Conservation (phyloP, 371 early-diverging fungal genomes). For the Lichtheimia ramosa region DNA sequence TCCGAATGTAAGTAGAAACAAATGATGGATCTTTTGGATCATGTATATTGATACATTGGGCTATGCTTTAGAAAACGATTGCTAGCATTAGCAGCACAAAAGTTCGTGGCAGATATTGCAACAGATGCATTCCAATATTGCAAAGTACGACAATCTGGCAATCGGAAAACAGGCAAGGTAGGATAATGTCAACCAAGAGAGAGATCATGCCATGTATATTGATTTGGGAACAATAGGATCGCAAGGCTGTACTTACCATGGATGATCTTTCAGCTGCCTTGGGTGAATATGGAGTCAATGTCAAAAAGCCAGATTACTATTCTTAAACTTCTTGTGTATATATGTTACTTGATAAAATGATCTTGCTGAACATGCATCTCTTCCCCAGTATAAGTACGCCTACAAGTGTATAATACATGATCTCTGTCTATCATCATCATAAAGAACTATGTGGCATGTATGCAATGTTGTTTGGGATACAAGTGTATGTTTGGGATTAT, state of each 20-base stretch:
- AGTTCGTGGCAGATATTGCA: conserved; percentile 93
- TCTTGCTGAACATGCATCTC: too few species aligned
- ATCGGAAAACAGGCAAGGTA: conserved; percentile 41
- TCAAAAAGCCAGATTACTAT: conserved; percentile 94
- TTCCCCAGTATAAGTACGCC: too few species aligned
- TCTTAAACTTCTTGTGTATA: conserved; percentile 15
- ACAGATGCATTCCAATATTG: conserved; percentile 93
- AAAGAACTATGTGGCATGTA: too few species aligned
- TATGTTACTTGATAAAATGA: too few species aligned
- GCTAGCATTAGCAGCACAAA: conserved; percentile 91
- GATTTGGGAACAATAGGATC: conserved; percentile 49
- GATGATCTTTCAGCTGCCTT: conserved; percentile 92
- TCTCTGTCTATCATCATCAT: too few species aligned
- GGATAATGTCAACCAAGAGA: not conserved
- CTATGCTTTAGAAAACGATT: conserved; percentile 75
- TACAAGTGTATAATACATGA: too few species aligned
- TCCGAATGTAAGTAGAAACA: conserved; percentile 82
- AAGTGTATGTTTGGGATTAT: too few species aligned
- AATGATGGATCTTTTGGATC: too few species aligned
- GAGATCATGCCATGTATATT: not conserved
- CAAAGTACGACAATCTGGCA: conserved; percentile 81
- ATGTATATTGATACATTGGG: too few species aligned
- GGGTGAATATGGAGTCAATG: conserved; percentile 91
- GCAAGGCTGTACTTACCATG: conserved; percentile 86
- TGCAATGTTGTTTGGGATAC: not conserved